Evolutionary conservation across 2,329 filamentous ascomycete genomes (phyloP).

Genomic region (Colletotrichum sp.): DNA sequence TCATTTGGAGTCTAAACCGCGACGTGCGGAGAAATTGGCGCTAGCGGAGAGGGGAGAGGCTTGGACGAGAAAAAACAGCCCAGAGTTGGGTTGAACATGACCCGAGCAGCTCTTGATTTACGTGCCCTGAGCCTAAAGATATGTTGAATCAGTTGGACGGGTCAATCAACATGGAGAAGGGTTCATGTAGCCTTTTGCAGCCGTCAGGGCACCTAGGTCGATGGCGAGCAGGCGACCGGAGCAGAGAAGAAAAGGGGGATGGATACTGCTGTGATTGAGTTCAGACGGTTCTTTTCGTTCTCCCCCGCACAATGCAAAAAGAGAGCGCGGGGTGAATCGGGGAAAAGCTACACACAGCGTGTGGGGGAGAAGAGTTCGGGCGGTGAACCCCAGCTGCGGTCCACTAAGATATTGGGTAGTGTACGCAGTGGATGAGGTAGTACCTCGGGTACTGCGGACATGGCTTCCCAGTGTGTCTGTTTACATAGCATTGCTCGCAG

Average conservation of each 20-base stretch:
- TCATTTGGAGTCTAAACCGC: constrained; percentile 8
- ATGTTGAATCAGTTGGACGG: background rate
- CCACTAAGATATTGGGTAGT: background rate
- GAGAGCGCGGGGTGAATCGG: constrained; percentile 1
- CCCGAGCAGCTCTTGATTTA: background rate
- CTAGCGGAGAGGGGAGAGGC: background rate
- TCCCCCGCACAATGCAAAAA: constrained; percentile 1
- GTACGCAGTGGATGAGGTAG: too few relatives aligned
- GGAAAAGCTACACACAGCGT: background rate
- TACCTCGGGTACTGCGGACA: background rate
- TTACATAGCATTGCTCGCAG: background rate
- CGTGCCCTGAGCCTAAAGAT: background rate
- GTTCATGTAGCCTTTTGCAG: background rate
- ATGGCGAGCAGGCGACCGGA: background rate
- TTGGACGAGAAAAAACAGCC: background rate
- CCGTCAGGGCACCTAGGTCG: background rate
- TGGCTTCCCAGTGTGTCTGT: background rate
- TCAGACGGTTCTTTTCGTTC: background rate
- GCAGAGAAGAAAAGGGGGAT: background rate
- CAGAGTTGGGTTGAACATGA: background rate
- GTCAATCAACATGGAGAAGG: background rate
- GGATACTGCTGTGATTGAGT: background rate
- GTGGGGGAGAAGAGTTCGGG: background rate
- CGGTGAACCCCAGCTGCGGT: background rate
- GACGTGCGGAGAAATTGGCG: constrained; percentile 2